Percentiles rank a stretch among this genome's conserved stretches.
Conservation (phyloP, 2,329 filamentous ascomycete species). For the Boeremia exigua region DNA sequence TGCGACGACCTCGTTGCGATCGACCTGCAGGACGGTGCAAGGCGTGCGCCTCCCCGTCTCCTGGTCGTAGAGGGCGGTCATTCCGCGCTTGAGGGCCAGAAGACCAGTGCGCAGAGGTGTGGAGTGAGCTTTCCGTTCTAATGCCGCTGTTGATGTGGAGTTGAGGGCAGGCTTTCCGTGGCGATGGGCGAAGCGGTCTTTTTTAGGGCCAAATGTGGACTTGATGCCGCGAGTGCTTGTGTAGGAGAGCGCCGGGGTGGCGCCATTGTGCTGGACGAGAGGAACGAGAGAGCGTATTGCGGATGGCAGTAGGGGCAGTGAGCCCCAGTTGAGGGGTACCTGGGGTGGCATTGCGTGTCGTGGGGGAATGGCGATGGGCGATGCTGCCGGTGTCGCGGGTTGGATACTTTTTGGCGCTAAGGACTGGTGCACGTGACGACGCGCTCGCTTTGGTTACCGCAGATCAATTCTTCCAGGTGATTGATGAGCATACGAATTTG, state of each 20-base stretch:
- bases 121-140: slow-evolving; percentile 62
- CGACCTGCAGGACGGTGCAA: slow-evolving; percentile 92
- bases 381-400: slow-evolving; percentile 9
- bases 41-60: slow-evolving; percentile 77
- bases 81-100: slow-evolving; percentile 90
- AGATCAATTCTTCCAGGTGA: not conserved
- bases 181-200: slow-evolving; percentile 61
- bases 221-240: slow-evolving; percentile 54
- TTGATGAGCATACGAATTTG: not conserved
- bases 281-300: slow-evolving; percentile 34
- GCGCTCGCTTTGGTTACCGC: not conserved
- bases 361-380: slow-evolving; percentile 8
- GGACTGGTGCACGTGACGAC: slow-evolving; percentile 5
- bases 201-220: slow-evolving; percentile 61
- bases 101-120: slow-evolving; percentile 77
- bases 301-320: slow-evolving; percentile 38
- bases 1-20: slow-evolving; percentile 86
- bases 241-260: slow-evolving; percentile 24
- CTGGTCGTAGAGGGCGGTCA: slow-evolving; percentile 86
- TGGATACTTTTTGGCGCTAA: slow-evolving; percentile 29
- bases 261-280: slow-evolving; percentile 21
- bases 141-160: slow-evolving; percentile 64
- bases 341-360: slow-evolving; percentile 42
- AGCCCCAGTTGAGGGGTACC: slow-evolving; percentile 43
- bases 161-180: slow-evolving; percentile 59